phyloP scores from a whole-genome alignment of 768 basidiomycete genomes.

The Kwoniella bestiolae region DNA sequence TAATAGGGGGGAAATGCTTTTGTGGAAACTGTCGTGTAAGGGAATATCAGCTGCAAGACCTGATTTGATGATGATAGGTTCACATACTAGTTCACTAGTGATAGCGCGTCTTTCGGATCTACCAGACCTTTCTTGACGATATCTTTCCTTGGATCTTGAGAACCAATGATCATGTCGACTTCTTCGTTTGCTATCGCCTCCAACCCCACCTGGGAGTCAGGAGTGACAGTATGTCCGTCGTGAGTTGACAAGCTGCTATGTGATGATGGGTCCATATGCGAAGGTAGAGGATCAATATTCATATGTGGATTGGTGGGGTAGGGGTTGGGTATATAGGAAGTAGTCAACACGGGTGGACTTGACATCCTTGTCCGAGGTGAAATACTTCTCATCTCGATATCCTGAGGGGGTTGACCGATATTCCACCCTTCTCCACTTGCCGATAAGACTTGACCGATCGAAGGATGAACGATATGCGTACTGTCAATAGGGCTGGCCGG shows the following conservation, averaged over 20 bases:
- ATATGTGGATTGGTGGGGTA: neutral
- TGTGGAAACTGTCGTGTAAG: slow-evolving; percentile 30
- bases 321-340: neutral
- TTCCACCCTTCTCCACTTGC: neutral
- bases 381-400: neutral
- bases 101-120: slow-evolving; percentile 19
- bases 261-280: neutral
- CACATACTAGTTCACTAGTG: slow-evolving; percentile 39
- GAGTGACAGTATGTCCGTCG: neutral
- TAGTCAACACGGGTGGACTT: neutral
- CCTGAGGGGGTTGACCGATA: neutral
- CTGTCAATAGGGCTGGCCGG: neutral
- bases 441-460: neutral
- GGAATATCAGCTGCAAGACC: neutral
- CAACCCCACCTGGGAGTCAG: neutral
- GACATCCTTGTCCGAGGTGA: slow-evolving; percentile 1
- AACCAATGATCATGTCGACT: slow-evolving; percentile 28
- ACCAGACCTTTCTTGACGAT: slow-evolving; percentile 39
- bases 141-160: slow-evolving; percentile 32
- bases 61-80: neutral
- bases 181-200: neutral
- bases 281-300: neutral
- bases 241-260: neutral
- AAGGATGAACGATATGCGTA: neutral
- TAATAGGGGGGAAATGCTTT: slow-evolving; percentile 23